Evolutionary conservation across 2,329 filamentous ascomycete species (phyloP).

Genomic region (Xylariaceae sp.): DNA sequence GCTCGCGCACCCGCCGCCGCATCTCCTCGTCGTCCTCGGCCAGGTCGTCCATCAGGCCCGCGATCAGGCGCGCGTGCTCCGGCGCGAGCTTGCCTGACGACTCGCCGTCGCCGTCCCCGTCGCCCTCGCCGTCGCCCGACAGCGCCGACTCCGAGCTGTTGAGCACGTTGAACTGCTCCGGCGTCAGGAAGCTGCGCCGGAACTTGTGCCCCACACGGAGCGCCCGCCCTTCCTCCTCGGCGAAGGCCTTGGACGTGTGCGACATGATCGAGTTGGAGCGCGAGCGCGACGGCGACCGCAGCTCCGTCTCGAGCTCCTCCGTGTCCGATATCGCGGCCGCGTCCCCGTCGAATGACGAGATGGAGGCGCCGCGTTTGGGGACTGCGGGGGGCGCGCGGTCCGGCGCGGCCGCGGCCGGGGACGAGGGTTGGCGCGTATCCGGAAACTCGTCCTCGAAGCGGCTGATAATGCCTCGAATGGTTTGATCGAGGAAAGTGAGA

Average conservation of each 20-base stretch:
- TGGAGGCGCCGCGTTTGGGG: conserved; percentile 19
- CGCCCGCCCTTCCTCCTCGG: conserved; percentile 49
- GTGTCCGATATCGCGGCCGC: conserved; percentile 35
- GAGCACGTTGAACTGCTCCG: conserved; percentile 44
- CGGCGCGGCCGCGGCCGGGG: conserved; percentile 18
- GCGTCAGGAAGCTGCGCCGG: conserved; percentile 44
- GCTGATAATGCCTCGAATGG: conserved; percentile 83
- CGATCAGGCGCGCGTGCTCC: conserved; percentile 44
- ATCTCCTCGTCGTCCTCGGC: conserved; percentile 56
- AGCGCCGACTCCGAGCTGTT: conserved; percentile 38
- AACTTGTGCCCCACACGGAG: conserved; percentile 50
- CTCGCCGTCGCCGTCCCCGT: conserved; percentile 43
- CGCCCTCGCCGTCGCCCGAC: no score
- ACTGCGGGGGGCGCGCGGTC: conserved; percentile 15
- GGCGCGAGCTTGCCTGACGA: no score
- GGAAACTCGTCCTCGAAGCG: conserved; percentile 96
- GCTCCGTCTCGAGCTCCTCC: conserved; percentile 39
- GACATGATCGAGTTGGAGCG: conserved; percentile 47
- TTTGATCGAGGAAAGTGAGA: conserved; percentile 80
- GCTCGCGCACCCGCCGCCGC: conserved; percentile 41
- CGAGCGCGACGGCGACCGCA: conserved; percentile 35
- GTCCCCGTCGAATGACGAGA: conserved; percentile 29
- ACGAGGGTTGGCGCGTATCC: conserved; percentile 57
- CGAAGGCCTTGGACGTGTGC: conserved; percentile 42
- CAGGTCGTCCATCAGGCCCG: conserved; percentile 56